Percentiles rank a stretch among this genome's conserved stretches.
These are phyloP conservation scores for Fusarium armeniacum DNA, from an alignment of 2,329 filamentous ascomycete genomes.

Conservation along the genomic window DNA sequence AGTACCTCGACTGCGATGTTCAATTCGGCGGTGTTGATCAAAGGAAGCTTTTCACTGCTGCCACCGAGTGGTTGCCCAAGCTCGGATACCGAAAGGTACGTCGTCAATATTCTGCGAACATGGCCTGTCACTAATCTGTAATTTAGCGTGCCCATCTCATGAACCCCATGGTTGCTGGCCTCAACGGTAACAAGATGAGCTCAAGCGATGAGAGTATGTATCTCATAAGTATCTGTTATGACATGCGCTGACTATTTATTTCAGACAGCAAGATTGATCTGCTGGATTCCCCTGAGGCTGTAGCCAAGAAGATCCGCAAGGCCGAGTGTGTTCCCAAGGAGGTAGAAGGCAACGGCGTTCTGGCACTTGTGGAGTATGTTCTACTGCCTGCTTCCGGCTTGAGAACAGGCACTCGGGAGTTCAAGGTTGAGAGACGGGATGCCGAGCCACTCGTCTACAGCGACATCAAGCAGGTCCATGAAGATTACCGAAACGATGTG, in stretches of 20 bases:
- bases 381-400: slow-evolving; percentile 83
- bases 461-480: slow-evolving; percentile 79
- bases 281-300: slow-evolving; percentile 80
- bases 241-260: not conserved
- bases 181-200: slow-evolving; percentile 89
- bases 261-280: slow-evolving; percentile 91
- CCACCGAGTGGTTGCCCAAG: slow-evolving; percentile 86
- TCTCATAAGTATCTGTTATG: not conserved
- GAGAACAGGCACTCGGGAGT: slow-evolving; percentile 68
- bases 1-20: slow-evolving; percentile 87
- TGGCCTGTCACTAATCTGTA: slow-evolving; percentile 14
- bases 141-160: slow-evolving; percentile 57
- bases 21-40: slow-evolving; percentile 91
- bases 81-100: slow-evolving; percentile 81
- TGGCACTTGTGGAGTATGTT: slow-evolving; percentile 89
- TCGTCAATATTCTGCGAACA: no score
- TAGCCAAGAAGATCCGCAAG: slow-evolving; percentile 88
- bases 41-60: slow-evolving; percentile 88
- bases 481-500: slow-evolving; percentile 84
- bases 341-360: slow-evolving; percentile 86
- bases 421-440: slow-evolving; percentile 78
- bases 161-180: slow-evolving; percentile 88
- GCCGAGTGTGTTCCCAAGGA: slow-evolving; percentile 82
- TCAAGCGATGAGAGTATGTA: slow-evolving; percentile 74
- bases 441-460: slow-evolving; percentile 84